These are phyloP conservation scores for Penicillium sp. DNA, from an alignment of 2,329 filamentous ascomycete genomes.

Conservation along the genomic window DNA sequence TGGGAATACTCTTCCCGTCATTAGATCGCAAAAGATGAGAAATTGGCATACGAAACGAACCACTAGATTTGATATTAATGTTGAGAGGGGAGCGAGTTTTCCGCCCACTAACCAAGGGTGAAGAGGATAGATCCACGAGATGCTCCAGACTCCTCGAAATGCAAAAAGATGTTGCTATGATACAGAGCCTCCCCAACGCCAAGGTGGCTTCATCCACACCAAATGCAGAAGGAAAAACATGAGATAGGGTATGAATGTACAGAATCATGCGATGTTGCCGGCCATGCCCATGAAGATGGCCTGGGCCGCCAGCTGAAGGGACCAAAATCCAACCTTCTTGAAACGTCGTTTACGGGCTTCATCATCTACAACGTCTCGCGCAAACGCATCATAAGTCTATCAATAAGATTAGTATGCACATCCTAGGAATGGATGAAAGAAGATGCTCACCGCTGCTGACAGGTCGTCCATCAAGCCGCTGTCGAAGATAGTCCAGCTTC, in stretches of 20 bases:
- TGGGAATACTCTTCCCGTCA: neutral
- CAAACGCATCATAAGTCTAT: conserved; percentile 88
- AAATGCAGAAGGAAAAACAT: conserved; percentile 1
- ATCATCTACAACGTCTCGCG: conserved; percentile 85
- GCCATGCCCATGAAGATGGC: conserved; percentile 94
- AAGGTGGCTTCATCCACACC: conserved; percentile 25
- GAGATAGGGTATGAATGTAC: conserved; percentile 25
- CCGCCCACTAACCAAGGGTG: neutral
- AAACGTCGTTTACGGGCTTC: conserved; percentile 83
- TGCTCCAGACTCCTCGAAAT: conserved; percentile 20
- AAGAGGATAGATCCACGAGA: conserved; percentile 9
- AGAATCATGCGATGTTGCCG: conserved; percentile 67
- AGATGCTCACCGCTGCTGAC: conserved; percentile 69
- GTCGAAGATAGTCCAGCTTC: conserved; percentile 92
- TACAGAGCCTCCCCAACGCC: conserved; percentile 53
- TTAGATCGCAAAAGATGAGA: neutral
- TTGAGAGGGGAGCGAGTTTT: conserved; percentile 6
- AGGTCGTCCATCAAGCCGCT: conserved; percentile 92
- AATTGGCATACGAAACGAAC: conserved; percentile 3
- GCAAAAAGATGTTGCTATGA: conserved; percentile 47
- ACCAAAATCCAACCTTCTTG: conserved; percentile 97
- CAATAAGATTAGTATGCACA: conserved; percentile 14
- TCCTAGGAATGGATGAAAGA: neutral
- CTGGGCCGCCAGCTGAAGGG: conserved; percentile 85
- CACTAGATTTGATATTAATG: neutral